Conservation (phyloP, 495 filamentous ascomycete genomes). For the Lindgomyces ingoldianus region DNA sequence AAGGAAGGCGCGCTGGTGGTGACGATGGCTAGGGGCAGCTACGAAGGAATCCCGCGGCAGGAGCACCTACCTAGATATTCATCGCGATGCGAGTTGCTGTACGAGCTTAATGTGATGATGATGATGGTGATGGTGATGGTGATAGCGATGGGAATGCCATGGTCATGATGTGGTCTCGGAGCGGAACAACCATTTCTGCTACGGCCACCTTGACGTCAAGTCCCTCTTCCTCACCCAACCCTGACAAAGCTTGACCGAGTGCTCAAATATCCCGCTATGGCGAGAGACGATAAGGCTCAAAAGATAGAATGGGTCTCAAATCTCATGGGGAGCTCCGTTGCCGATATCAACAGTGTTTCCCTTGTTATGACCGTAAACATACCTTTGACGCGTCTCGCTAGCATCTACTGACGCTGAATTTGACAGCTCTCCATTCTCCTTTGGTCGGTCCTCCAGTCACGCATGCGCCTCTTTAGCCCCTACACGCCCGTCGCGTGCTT, state of each 20-base stretch:
- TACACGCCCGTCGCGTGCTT: conserved; percentile 67
- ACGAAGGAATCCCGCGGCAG: too few species aligned
- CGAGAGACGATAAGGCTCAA: conserved; percentile 71
- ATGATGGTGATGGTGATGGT: neutral
- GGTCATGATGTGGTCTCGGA: neutral
- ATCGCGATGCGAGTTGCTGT: too few species aligned
- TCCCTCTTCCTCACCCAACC: neutral
- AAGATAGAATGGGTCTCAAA: conserved; percentile 97
- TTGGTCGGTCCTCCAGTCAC: conserved; percentile 87
- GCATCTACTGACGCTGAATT: conserved; percentile 8
- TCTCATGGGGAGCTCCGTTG: conserved; percentile 77
- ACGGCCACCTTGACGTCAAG: neutral
- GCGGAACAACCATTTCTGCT: neutral
- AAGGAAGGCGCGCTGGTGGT: too few species aligned
- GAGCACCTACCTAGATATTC: too few species aligned
- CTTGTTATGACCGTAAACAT: conserved; percentile 73
- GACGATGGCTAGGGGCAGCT: too few species aligned
- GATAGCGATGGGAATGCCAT: neutral
- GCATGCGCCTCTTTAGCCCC: conserved; percentile 79
- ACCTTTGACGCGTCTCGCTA: conserved; percentile 4
- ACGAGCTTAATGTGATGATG: too few species aligned
- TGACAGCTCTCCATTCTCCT: conserved; percentile 74
- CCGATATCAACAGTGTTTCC: conserved; percentile 84
- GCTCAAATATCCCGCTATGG: conserved; percentile 6
- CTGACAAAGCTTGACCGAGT: neutral